These are phyloP conservation scores for Fistulifera pelliculosa DNA, from an alignment of 108 stramenopile genomes.

Conservation along the genomic window DNA sequence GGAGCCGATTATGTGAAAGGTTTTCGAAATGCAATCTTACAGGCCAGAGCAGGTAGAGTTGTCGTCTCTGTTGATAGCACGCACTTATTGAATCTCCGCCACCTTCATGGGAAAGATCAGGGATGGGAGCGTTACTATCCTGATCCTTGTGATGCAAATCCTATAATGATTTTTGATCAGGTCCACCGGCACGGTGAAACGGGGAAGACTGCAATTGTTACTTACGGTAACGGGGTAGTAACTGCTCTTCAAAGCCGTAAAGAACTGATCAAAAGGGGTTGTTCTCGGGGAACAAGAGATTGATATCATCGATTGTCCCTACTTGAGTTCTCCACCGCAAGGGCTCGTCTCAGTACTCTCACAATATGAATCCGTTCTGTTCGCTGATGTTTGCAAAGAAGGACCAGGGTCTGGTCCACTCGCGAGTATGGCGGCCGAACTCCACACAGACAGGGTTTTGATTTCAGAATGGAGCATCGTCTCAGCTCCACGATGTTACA, in stretches of 20 bases:
- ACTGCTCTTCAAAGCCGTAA: constrained; percentile 56
- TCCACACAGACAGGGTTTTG: constrained; percentile 35
- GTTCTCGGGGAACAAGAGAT: constrained; percentile 28
- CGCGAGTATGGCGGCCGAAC: constrained; percentile 36
- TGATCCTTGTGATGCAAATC: constrained; percentile 9
- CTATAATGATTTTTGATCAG: constrained; percentile 47
- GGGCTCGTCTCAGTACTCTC: constrained; percentile 36
- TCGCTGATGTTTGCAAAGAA: constrained; percentile 85
- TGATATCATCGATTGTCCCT: constrained; percentile 74
- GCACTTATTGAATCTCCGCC: constrained; percentile 63
- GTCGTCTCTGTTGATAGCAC: constrained; percentile 76
- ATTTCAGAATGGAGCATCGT: constrained; percentile 51
- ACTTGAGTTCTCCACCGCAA: constrained; percentile 48
- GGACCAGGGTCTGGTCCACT: constrained; percentile 67
- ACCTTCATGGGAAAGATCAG: constrained; percentile 57
- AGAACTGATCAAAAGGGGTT: constrained; percentile 18
- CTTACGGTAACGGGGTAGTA: constrained; percentile 84
- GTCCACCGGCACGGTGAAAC: constrained; percentile 33
- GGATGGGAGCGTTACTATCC: constrained; percentile 63
- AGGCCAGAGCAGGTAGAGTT: constrained; percentile 61
- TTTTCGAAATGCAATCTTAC: constrained; percentile 66
- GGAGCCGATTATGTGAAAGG: constrained; percentile 73
- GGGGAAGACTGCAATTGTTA: constrained; percentile 49
- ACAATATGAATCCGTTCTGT: constrained; percentile 47
- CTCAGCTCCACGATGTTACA: constrained; percentile 68